Conservation (phyloP, 129 eudicot genomes). For the Artemisia annua region DNA sequence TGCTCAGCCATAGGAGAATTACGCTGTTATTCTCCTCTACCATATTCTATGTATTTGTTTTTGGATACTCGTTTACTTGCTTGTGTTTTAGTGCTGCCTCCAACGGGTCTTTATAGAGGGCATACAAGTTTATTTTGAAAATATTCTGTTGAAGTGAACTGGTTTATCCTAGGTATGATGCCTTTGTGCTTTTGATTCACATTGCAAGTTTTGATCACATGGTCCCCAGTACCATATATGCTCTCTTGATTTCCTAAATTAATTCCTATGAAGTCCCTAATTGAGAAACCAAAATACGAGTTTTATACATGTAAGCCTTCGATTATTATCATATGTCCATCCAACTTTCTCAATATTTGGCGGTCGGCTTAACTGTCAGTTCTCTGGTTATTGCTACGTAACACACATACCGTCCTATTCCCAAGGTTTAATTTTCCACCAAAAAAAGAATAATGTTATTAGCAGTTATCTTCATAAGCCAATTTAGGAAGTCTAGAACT, state of each 20-base stretch:
- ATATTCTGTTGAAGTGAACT: slow-evolving; percentile 35
- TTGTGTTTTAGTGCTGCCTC: slow-evolving; percentile 21
- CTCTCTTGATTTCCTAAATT: slow-evolving; percentile 13
- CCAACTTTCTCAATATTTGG: not conserved
- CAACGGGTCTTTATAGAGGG: slow-evolving; percentile 25
- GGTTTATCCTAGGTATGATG: slow-evolving; percentile 53
- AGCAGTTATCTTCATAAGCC: not conserved
- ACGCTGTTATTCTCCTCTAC: slow-evolving; percentile 48
- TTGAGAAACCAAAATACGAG: not conserved
- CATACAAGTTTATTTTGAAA: slow-evolving; percentile 35
- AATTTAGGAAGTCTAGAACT: not conserved
- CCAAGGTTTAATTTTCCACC: no score
- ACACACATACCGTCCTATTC: slow-evolving; percentile 4
- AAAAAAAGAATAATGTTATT: not conserved
- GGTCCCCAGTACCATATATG: slow-evolving; percentile 30
- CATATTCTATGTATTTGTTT: slow-evolving; percentile 2
- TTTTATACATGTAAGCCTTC: not conserved
- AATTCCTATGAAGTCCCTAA: not conserved
- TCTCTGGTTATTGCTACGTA: not conserved
- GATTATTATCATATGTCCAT: not conserved
- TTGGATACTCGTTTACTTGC: not conserved
- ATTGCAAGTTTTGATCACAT: slow-evolving; percentile 17
- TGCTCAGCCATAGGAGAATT: slow-evolving; percentile 56
- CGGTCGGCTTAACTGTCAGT: not conserved
- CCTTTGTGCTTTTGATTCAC: slow-evolving; percentile 42